phyloP scores from a whole-genome alignment of 2,329 filamentous ascomycete species.

The Diaporthe sp. region DNA sequence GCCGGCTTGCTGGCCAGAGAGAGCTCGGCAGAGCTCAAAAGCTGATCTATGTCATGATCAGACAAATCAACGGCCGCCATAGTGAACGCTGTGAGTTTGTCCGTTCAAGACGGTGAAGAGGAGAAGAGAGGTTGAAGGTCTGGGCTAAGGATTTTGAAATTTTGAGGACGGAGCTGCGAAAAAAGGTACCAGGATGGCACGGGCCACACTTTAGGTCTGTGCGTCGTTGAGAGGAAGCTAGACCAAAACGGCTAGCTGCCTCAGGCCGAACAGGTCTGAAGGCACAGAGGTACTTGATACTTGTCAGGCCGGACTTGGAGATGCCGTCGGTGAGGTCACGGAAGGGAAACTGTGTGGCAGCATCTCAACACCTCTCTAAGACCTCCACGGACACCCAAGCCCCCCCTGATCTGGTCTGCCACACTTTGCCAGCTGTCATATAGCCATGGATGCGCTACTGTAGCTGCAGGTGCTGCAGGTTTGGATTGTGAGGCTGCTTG shows the following conservation, averaged over 20 bases:
- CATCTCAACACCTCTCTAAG: conserved; percentile 10
- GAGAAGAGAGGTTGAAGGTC: not conserved
- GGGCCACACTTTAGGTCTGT: not conserved
- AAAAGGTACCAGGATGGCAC: conserved; percentile 25
- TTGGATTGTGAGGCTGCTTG: conserved; percentile 31
- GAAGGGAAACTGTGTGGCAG: conserved; percentile 12
- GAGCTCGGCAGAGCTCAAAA: conserved; percentile 35
- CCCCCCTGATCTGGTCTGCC: conserved; percentile 30
- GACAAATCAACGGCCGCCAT: conserved; percentile 36
- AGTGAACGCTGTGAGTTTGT: conserved; percentile 31
- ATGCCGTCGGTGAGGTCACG: conserved; percentile 32
- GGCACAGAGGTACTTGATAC: not conserved
- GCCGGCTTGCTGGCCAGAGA: conserved; percentile 32
- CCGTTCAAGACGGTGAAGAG: conserved; percentile 29
- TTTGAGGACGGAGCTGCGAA: conserved; percentile 24
- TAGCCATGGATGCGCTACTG: conserved; percentile 37
- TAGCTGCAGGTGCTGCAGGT: conserved; percentile 32
- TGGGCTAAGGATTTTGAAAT: conserved; percentile 10
- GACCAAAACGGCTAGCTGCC: not conserved
- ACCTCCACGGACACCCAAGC: conserved; percentile 5
- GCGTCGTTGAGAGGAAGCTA: not conserved
- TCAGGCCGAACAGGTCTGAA: not conserved
- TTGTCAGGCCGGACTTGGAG: not conserved
- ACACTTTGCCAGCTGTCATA: conserved; percentile 36
- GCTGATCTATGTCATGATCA: conserved; percentile 38